A percentile compares a stretch with the other conserved stretches of the same genome.
Conservation (phyloP, 2,329 filamentous ascomycete genomes). For the Colletotrichum kahawae region DNA sequence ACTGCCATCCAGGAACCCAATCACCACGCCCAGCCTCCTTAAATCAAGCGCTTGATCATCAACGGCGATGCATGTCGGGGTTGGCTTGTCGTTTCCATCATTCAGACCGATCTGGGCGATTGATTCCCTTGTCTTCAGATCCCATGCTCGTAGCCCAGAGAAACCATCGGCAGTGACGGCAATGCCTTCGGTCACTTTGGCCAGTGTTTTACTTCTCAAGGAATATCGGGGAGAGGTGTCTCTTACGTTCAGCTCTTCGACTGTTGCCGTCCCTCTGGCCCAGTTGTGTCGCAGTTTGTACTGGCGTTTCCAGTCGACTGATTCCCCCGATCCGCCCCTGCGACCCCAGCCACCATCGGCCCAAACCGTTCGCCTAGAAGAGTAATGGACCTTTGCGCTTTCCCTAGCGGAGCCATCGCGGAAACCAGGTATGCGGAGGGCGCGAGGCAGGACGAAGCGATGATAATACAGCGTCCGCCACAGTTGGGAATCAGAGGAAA, state of each 20-base stretch:
- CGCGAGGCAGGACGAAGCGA: constrained; percentile 83
- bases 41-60: constrained; percentile 54
- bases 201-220: constrained; percentile 34
- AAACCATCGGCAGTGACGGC: constrained; percentile 76
- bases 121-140: constrained; percentile 66
- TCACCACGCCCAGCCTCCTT: constrained; percentile 60
- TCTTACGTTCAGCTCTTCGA: constrained; percentile 74
- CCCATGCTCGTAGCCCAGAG: constrained; percentile 80
- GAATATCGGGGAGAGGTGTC: constrained; percentile 31
- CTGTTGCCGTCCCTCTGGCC: constrained; percentile 79
- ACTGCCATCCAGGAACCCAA: constrained; percentile 76
- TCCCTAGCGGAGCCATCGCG: constrained; percentile 38
- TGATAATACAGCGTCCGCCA: constrained; percentile 92
- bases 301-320: constrained; percentile 84
- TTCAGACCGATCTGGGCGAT: constrained; percentile 55
- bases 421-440: constrained; percentile 75
- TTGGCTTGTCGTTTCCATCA: constrained; percentile 23
- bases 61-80: constrained; percentile 70
- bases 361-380: constrained; percentile 48
- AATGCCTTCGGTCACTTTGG: constrained; percentile 77
- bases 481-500: constrained; percentile 82
- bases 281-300: constrained; percentile 93
- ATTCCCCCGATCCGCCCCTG: constrained; percentile 57
- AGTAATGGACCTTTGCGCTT: constrained; percentile 47
- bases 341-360: constrained; percentile 45